These are phyloP conservation scores for Rhynchosporium secalis DNA, from an alignment of 2,329 filamentous ascomycete species.

Conservation along the genomic window DNA sequence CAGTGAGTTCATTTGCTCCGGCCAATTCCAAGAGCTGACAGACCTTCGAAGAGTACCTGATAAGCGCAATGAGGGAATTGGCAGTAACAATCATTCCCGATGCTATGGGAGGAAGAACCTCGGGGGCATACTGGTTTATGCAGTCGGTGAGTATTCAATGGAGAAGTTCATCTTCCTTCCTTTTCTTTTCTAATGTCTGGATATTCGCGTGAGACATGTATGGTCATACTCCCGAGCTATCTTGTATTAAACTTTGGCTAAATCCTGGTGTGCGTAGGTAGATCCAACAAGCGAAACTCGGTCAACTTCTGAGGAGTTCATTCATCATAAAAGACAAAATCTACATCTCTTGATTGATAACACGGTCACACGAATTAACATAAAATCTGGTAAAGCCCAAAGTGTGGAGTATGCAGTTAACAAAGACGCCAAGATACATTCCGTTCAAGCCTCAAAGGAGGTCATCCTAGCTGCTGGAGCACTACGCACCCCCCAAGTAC, in stretches of 20 bases:
- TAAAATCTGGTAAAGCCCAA: constrained; percentile 7
- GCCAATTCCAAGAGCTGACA: background rate
- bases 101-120: background rate
- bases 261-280: background rate
- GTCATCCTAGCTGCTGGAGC: constrained; percentile 42
- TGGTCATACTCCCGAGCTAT: background rate
- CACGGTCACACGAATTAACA: constrained; percentile 34
- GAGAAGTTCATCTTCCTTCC: no score
- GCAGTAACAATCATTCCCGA: background rate
- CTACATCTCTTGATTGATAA: constrained; percentile 23
- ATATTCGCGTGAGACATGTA: background rate
- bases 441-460: constrained; percentile 35
- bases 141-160: background rate
- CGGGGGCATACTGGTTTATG: background rate
- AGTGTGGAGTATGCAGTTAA: background rate
- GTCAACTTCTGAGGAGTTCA: constrained; percentile 37
- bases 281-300: background rate
- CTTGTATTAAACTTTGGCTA: background rate
- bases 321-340: constrained; percentile 36
- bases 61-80: background rate
- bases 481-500: constrained; percentile 33
- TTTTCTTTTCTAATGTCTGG: no score
- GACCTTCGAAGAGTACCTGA: background rate
- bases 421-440: constrained; percentile 2
- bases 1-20: background rate